Conservation (phyloP, 148 eudicot species). For the Tetragonia tetragonoides region DNA sequence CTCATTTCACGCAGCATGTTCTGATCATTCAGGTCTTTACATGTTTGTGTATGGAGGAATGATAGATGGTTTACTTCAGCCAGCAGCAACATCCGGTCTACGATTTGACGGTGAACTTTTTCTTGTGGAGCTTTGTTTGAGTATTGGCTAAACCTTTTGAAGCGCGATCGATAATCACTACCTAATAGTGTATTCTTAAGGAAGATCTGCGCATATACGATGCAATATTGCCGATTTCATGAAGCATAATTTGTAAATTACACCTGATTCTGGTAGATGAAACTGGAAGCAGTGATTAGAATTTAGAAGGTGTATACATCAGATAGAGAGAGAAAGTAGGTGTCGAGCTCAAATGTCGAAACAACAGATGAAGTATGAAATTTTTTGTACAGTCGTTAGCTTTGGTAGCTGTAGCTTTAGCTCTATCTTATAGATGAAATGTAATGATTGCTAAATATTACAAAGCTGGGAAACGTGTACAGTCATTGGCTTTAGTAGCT, state of each 20-base stretch:
- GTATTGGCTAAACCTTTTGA: slow-evolving; percentile 2
- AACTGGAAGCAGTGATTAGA: not conserved
- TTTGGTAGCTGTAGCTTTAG: not conserved
- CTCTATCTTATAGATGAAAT: not conserved
- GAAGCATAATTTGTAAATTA: not conserved
- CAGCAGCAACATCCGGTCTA: slow-evolving; percentile 58
- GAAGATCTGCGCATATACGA: slow-evolving; percentile 1
- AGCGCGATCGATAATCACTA: not conserved
- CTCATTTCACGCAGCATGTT: slow-evolving; percentile 86
- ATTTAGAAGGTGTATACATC: not conserved
- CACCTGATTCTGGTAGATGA: not conserved
- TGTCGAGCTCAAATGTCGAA: not conserved
- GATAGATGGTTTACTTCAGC: slow-evolving; percentile 69
- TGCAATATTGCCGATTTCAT: slow-evolving; percentile 9
- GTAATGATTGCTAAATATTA: not conserved
- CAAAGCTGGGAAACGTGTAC: not conserved
- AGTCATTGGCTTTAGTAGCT: too few relatives aligned
- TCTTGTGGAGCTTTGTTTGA: slow-evolving; percentile 53
- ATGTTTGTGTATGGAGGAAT: slow-evolving; percentile 88
- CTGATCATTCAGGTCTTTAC: slow-evolving; percentile 68
- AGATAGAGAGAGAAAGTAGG: too few relatives aligned
- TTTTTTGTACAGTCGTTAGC: not conserved
- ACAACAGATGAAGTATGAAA: not conserved
- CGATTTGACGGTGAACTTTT: slow-evolving; percentile 80
- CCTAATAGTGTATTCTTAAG: not conserved